Percentiles rank a stretch among this genome's conserved stretches.
Conservation (phyloP, 2,329 filamentous ascomycete species). For the Calonectria pteridis region DNA sequence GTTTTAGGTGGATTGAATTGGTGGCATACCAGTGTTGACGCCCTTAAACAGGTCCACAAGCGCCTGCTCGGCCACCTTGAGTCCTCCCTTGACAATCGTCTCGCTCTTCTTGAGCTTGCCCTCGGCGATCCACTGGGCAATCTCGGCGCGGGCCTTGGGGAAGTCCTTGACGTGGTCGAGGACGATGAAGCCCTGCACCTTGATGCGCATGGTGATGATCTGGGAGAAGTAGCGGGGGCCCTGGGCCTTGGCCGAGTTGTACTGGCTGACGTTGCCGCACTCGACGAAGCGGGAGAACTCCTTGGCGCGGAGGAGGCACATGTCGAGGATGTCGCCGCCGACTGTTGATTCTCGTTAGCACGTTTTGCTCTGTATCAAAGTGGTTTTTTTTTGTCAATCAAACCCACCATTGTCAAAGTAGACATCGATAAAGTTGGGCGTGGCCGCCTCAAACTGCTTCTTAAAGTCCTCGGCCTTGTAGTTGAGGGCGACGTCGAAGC, state of each 20-base stretch:
- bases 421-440: slow-evolving; percentile 72
- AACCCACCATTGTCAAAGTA: slow-evolving; percentile 75
- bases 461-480: slow-evolving; percentile 76
- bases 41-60: slow-evolving; percentile 76
- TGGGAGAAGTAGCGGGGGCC: slow-evolving; percentile 70
- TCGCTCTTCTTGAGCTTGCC: slow-evolving; percentile 81
- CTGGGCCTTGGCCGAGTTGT: slow-evolving; percentile 68
- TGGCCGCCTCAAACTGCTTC: slow-evolving; percentile 70
- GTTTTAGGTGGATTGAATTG: too few relatives aligned
- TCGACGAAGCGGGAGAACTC: slow-evolving; percentile 76
- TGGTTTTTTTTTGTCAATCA: too few relatives aligned
- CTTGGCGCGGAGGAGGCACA: slow-evolving; percentile 73
- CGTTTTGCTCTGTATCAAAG: not conserved
- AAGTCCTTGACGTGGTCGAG: slow-evolving; percentile 75
- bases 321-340: slow-evolving; percentile 77
- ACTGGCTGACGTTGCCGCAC: slow-evolving; percentile 79
- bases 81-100: slow-evolving; percentile 77
- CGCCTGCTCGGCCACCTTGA: slow-evolving; percentile 73
- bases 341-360: slow-evolving; percentile 53
- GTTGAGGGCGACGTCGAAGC: slow-evolving; percentile 76
- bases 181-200: slow-evolving; percentile 80
- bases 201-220: slow-evolving; percentile 68
- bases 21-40: slow-evolving; percentile 72
- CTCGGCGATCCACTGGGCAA: slow-evolving; percentile 77
- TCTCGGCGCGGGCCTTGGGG: slow-evolving; percentile 68